Evolutionary conservation across 768 basidiomycete genomes (phyloP).

Genomic region (Ramaria rubella): DNA sequence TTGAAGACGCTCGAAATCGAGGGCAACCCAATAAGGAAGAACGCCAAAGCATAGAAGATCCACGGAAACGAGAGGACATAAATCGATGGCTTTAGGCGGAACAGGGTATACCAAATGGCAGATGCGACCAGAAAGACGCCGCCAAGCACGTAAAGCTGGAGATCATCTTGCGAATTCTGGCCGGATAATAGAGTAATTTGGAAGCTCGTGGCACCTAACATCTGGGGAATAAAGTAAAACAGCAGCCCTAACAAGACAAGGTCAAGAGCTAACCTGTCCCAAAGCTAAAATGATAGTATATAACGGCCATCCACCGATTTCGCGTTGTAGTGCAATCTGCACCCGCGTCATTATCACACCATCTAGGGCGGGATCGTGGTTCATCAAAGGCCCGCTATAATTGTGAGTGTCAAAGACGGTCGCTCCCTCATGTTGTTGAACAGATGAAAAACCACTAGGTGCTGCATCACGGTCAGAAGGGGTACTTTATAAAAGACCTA

Average conservation of each 20-base stretch:
- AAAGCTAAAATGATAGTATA: slow-evolving; percentile 85
- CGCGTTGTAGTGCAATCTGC: slow-evolving; percentile 77
- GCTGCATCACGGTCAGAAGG: slow-evolving; percentile 1
- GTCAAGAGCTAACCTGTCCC: slow-evolving; percentile 53
- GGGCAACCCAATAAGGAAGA: slow-evolving; percentile 87
- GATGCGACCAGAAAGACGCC: slow-evolving; percentile 82
- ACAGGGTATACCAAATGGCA: slow-evolving; percentile 83
- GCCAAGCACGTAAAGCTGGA: slow-evolving; percentile 88
- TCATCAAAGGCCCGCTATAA: slow-evolving; percentile 2
- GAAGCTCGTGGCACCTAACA: slow-evolving; percentile 89
- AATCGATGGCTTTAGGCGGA: slow-evolving; percentile 81
- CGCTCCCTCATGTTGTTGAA: neutral
- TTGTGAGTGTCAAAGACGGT: neutral
- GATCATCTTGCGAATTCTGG: slow-evolving; percentile 70
- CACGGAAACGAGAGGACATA: slow-evolving; percentile 83
- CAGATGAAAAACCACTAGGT: slow-evolving; percentile 6
- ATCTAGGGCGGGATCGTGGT: slow-evolving; percentile 19
- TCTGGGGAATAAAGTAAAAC: slow-evolving; percentile 34
- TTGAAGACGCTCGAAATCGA: slow-evolving; percentile 57
- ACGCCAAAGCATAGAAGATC: slow-evolving; percentile 86
- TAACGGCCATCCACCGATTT: slow-evolving; percentile 81
- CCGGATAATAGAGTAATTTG: slow-evolving; percentile 89
- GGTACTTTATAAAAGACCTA: neutral
- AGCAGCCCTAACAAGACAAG: neutral
- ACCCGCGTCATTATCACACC: slow-evolving; percentile 73